Base-by-base conservation (phyloP, 2,329 filamentous ascomycete genomes). In the Aurifilum marmelostoma region DNA sequence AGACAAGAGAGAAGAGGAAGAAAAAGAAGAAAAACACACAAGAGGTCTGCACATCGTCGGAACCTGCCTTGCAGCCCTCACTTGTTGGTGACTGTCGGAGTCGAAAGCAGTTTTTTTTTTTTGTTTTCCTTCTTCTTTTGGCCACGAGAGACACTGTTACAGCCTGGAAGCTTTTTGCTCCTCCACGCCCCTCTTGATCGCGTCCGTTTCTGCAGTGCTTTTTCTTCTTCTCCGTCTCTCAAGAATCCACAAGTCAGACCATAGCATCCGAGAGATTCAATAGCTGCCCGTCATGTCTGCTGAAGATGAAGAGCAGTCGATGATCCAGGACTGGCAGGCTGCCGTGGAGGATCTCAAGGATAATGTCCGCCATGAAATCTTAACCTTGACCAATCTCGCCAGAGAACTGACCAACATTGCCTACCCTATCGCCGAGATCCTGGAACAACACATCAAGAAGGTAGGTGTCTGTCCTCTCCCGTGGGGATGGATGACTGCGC, bases 331-430 rank as follows among this genome's bases (percentile, higher is more conserved):
- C 82, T 99, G 97, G 83, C 92, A 92, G 79, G 92, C 93, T 77
- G 96, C 94, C 67, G 85, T 99, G 78, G 92, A 97, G 82, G 95
- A 97, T 80, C 86, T 99, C 76, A 92, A 92, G 73, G 88, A 90
- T 78, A 97, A 97, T 82, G 93, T 93, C 81, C 91, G 94, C 77
- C 93, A 93, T 81, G 95, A 98, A 82, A 99, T 99, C 80, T 95
- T 92, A 85, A 98, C 97, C 82, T 83, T 99, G 82, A 99, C 96
- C 72, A 90, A 97, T 79, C 98, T 99, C 81, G 96, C 96, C 70
- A 93, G 97, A 80, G 96, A 99, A 81, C 97, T 97, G 77, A 97
- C 94, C 73, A 94, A 97, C 81, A 92, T 97, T 83, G 96, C 96
- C 47, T 89, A 97, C 79, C 93, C 92, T 73, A 98, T 99, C 76